phyloP scores from a whole-genome alignment of 441 rosid genomes.

The Mallotus repandus region DNA sequence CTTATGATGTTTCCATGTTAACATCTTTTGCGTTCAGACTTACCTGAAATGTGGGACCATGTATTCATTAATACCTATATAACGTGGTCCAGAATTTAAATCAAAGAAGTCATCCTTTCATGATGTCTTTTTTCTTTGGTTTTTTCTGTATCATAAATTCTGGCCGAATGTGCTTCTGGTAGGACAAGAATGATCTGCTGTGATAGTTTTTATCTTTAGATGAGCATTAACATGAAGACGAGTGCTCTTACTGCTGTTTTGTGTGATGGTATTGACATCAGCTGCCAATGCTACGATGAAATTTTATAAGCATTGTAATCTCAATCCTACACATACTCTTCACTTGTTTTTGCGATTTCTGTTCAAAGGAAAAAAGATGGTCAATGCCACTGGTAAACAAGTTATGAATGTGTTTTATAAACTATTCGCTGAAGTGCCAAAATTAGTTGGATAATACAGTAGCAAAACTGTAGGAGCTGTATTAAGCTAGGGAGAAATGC shows the following conservation, averaged over 20 bases:
- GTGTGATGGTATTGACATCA: background rate
- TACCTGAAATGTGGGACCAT: slow-evolving; percentile 1
- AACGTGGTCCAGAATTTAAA: slow-evolving; percentile 5
- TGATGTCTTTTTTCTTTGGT: background rate
- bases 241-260: background rate
- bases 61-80: background rate
- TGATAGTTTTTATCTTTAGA: background rate
- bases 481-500: background rate
- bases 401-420: background rate
- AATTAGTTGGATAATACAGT: background rate
- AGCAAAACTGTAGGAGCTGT: background rate
- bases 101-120: background rate
- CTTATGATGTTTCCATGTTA: background rate
- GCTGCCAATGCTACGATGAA: background rate
- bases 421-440: background rate
- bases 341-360: background rate
- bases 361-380: background rate
- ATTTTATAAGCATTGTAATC: background rate
- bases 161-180: background rate
- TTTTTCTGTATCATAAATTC: background rate
- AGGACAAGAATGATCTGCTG: background rate
- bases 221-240: background rate
- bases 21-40: background rate
- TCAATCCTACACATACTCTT: background rate
- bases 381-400: background rate